Conservation (phyloP, 345 rosid species). For the Corymbia maculata region DNA sequence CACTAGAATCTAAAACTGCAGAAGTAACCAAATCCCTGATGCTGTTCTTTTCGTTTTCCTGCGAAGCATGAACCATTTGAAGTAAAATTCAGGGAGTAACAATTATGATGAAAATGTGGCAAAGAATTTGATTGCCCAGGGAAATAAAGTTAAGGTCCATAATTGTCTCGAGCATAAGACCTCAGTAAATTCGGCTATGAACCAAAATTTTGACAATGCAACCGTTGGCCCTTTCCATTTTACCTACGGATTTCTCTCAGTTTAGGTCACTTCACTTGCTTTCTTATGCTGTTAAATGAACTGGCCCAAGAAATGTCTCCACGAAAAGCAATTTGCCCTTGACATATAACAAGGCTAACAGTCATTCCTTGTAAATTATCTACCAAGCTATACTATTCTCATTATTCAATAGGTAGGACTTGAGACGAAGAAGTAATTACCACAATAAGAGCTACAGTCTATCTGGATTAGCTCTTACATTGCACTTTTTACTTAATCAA, state of each 20-base stretch:
- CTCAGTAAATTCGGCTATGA: not conserved
- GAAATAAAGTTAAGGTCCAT: not conserved
- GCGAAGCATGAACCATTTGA: not conserved
- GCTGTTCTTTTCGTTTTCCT: conserved; percentile 51
- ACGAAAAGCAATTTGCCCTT: not conserved
- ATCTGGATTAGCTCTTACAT: not conserved
- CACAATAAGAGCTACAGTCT: rapidly evolving
- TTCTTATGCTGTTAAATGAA: not conserved
- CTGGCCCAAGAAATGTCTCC: not conserved
- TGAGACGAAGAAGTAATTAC: not conserved
- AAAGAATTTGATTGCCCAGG: not conserved
- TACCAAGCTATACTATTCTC: not conserved
- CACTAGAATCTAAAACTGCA: conserved; percentile 45
- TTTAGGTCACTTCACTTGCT: not conserved
- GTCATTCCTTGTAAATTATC: not conserved
- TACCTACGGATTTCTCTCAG: not conserved
- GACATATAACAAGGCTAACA: not conserved
- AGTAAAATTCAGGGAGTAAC: not conserved
- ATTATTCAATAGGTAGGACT: not conserved
- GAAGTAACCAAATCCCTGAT: conserved; percentile 30
- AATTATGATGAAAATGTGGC: not conserved
- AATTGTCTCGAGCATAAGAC: not conserved
- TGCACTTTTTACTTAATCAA: not conserved
- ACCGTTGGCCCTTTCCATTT: not conserved
- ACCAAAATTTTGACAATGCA: not conserved